phyloP scores from a whole-genome alignment of 2,329 filamentous ascomycete genomes.

The Penicillium thymicola region DNA sequence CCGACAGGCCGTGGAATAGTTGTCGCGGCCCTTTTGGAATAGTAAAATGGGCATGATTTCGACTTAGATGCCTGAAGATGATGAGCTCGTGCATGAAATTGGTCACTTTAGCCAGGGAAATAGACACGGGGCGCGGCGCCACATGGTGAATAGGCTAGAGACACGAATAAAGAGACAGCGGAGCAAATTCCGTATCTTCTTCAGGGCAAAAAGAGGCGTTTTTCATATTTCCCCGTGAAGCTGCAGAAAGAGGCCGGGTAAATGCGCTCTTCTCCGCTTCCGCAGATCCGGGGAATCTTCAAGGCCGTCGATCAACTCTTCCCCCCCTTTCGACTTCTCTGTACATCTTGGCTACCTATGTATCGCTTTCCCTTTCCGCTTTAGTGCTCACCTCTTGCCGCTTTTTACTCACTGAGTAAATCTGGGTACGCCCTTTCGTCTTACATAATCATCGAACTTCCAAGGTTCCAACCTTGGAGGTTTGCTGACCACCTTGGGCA shows the following conservation, averaged over 20 bases:
- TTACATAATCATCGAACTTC: no score
- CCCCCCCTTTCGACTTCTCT: neutral
- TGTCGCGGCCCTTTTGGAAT: constrained; percentile 14
- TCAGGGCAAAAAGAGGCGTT: constrained; percentile 7
- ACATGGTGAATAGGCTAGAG: neutral
- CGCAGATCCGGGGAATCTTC: neutral
- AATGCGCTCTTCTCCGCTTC: constrained; percentile 1
- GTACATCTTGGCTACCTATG: neutral
- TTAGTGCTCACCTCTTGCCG: no score
- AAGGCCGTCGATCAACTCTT: neutral
- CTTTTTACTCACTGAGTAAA: no score
- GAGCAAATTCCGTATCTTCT: constrained; percentile 13
- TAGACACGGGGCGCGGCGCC: neutral
- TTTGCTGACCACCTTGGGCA: no score
- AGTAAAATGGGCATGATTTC: neutral
- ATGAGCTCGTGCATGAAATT: neutral
- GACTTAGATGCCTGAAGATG: neutral
- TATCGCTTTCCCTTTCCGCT: no score
- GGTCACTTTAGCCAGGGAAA: neutral
- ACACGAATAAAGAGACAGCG: neutral
- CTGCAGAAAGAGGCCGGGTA: constrained; percentile 7
- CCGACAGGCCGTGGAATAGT: constrained; percentile 17
- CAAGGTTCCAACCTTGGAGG: no score
- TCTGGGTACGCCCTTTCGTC: no score
- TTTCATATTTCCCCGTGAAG: neutral